Percentiles rank a stretch among this genome's conserved stretches.
Conservation (phyloP, 805 yeast species). For the Ogataea naganishii region DNA sequence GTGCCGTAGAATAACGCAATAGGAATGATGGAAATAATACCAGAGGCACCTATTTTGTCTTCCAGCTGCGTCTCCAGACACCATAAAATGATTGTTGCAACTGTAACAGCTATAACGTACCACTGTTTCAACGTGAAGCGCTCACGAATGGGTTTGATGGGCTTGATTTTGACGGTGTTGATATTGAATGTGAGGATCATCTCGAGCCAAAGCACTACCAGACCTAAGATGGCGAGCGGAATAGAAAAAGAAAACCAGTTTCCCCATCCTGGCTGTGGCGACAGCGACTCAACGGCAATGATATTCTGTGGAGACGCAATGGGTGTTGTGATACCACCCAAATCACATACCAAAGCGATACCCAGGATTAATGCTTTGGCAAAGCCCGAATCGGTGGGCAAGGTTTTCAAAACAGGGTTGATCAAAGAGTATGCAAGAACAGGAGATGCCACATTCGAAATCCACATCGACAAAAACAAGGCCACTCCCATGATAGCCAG, state of each 20-base stretch:
- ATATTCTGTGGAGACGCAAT: constrained; percentile 49
- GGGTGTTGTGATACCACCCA: constrained; percentile 50
- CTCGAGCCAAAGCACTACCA: constrained; percentile 34
- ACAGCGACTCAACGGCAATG: constrained; percentile 44
- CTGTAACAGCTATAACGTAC: constrained; percentile 31
- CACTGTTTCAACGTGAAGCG: constrained; percentile 35
- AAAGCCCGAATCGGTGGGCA: constrained; percentile 26
- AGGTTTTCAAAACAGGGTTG: constrained; percentile 36
- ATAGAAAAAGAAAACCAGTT: constrained; percentile 46
- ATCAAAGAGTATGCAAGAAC: constrained; percentile 43
- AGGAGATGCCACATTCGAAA: constrained; percentile 49
- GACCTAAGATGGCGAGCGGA: constrained; percentile 34
- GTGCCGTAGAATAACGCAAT: constrained; percentile 41
- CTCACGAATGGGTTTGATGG: constrained; percentile 37
- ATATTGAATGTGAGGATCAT: constrained; percentile 49
- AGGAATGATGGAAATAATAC: constrained; percentile 39
- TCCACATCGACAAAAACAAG: constrained; percentile 48
- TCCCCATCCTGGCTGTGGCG: constrained; percentile 48
- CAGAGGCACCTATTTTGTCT: constrained; percentile 37
- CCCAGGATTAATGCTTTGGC: constrained; percentile 21
- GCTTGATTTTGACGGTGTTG: constrained; percentile 35
- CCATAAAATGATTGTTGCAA: constrained; percentile 40
- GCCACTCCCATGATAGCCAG: constrained; percentile 44
- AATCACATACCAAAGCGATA: constrained; percentile 42
- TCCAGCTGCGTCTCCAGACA: constrained; percentile 35